Evolutionary conservation across 2,329 filamentous ascomycete species (phyloP).

Genomic region (Trichoderma sp.): DNA sequence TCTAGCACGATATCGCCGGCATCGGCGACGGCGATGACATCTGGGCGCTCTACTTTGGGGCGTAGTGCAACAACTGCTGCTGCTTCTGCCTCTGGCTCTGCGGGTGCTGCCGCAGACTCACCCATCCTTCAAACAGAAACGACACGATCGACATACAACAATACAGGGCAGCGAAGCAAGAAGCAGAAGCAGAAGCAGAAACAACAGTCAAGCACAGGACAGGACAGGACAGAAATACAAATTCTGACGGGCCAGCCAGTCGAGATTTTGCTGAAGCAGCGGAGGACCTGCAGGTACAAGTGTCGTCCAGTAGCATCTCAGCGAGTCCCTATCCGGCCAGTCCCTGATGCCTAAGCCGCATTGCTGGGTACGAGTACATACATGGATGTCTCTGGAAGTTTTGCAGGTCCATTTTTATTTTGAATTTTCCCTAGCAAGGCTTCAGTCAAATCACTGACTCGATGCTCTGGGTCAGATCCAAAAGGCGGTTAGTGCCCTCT

Average conservation of each 20-base stretch:
- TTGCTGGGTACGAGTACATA: background rate
- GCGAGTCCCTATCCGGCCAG: background rate
- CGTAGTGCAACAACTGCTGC: slow-evolving; percentile 24
- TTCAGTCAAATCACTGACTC: background rate
- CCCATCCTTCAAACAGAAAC: slow-evolving; percentile 15
- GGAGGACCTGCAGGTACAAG: background rate
- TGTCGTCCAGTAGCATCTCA: background rate
- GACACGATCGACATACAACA: slow-evolving; percentile 18
- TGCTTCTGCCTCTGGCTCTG: slow-evolving; percentile 16
- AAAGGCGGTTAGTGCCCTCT: slow-evolving; percentile 1
- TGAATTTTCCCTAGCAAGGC: background rate
- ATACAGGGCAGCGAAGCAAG: background rate
- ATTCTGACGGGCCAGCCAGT: background rate
- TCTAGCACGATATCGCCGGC: slow-evolving; percentile 65
- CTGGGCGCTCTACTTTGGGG: slow-evolving; percentile 30
- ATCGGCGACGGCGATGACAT: slow-evolving; percentile 51
- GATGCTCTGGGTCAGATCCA: slow-evolving; percentile 1
- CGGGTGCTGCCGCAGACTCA: slow-evolving; percentile 22
- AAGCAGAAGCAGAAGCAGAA: background rate
- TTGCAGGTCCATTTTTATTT: background rate
- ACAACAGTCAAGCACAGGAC: background rate
- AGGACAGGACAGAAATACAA: background rate
- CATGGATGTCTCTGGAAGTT: background rate
- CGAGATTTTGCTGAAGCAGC: background rate
- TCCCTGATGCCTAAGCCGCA: slow-evolving; percentile 11